Base-by-base conservation (phyloP, 2,329 filamentous ascomycete species). In the Rutstroemia sp. region DNA sequence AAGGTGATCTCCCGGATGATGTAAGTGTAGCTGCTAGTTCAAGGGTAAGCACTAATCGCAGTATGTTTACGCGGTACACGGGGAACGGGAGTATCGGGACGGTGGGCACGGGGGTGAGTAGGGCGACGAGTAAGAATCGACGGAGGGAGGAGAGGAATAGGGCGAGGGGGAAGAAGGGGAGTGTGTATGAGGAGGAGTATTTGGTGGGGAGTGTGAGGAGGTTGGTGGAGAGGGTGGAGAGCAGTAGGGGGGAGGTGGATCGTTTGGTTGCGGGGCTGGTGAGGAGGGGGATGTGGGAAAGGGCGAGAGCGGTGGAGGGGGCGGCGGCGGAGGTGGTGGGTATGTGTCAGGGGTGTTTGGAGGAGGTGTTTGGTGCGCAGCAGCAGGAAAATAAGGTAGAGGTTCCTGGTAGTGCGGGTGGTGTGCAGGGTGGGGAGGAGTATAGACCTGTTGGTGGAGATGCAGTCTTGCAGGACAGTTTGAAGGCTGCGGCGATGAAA, bases 151-250 rank as follows among this genome's bases (percentile, higher is more conserved):
- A 99, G 76, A 84, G 95, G 71, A 99, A 99, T 79, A 84, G 92
- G 16, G 94, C 94, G 0, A 78, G 90, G 7, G 94, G 94, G 23
- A 92, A 96, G 71, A 97, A 97, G 76, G 94, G 94, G 10, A 96
- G 89, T 16, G 89, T 99, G 5, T 99, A 99, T 71, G 94, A 99
- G 71, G 92, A 97, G 69, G 94, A 97, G 72, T 99, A 99, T 71
- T 81, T 99, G 5, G 86, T 96, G 57, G 94, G 92, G 70, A 92
- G 87, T 63, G 84, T 97, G 38, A 82, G 86, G 12, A 79, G 94
- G 23, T 78, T 99, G 36, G 82, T 96, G 14, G 90, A 95, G 70
- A 80, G 92, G 38, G 83, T 96, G 21, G 90, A 92, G 70, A 77
- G 77, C 21, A 79, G 16, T 42, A 86, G 2, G 80, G 84, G 51